Percentiles rank a stretch among this genome's conserved stretches.
Evolutionary conservation across 129 eudicot genomes (phyloP).

Genomic region (Centaurea solstitialis): DNA sequence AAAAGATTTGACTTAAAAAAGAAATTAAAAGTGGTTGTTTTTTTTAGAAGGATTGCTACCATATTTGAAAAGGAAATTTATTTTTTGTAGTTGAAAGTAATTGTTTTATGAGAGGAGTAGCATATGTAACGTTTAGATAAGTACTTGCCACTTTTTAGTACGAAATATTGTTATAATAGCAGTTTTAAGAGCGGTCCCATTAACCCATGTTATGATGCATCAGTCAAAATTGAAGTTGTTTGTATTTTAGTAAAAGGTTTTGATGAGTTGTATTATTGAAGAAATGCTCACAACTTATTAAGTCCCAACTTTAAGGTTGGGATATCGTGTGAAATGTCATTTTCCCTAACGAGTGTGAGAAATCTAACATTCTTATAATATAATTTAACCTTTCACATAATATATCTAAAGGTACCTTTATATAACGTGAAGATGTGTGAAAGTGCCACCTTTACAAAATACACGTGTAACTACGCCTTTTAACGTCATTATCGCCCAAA

Average conservation of each 20-base stretch:
- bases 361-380: background rate
- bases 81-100: background rate
- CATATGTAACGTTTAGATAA: background rate
- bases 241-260: background rate
- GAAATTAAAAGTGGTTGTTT: background rate
- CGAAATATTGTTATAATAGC: background rate
- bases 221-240: background rate
- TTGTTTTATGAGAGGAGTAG: background rate
- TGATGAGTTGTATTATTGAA: too few relatives aligned
- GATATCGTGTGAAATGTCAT: background rate
- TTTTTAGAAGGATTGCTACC: background rate
- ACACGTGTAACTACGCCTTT: too few relatives aligned
- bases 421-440: too few relatives aligned
- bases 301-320: background rate
- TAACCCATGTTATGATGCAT: background rate
- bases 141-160: background rate
- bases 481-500: too few relatives aligned
- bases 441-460: too few relatives aligned
- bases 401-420: too few relatives aligned
- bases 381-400: too few relatives aligned
- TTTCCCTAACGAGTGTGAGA: background rate
- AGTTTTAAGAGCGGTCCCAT: background rate
- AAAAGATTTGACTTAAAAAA: background rate
- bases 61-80: background rate
- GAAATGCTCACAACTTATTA: background rate